Evolutionary conservation across 1,284 basidiomycete species (phyloP).

Genomic region (Leccinum subrobustum): DNA sequence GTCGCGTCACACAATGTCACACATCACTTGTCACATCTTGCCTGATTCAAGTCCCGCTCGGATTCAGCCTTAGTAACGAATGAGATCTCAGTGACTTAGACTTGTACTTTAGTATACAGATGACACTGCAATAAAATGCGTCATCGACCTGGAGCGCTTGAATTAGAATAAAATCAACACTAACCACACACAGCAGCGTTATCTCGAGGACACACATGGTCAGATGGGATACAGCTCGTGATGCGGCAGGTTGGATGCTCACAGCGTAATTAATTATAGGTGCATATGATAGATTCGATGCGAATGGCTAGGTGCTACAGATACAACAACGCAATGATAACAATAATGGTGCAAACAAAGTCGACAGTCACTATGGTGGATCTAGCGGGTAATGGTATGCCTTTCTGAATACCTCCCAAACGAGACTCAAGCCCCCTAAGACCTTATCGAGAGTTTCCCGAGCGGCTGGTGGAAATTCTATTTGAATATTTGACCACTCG

Average conservation of each 20-base stretch:
- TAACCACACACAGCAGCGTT: not conserved
- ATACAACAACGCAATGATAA: constrained; percentile 18
- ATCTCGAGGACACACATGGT: not conserved
- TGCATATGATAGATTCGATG: not conserved
- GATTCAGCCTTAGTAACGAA: too few species aligned
- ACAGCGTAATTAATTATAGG: not conserved
- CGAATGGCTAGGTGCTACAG: constrained; percentile 2
- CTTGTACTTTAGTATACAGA: not conserved
- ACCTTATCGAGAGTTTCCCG: constrained; percentile 33
- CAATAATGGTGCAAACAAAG: constrained; percentile 9
- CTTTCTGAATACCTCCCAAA: constrained; percentile 49
- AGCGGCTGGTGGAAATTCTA: constrained; percentile 29
- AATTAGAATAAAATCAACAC: not conserved
- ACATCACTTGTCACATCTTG: not conserved
- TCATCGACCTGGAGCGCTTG: not conserved
- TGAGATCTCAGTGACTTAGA: too few species aligned
- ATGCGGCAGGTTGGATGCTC: not conserved
- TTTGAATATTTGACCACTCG: constrained; percentile 30
- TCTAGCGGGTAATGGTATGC: constrained; percentile 58
- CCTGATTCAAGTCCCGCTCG: not conserved
- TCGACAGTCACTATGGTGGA: constrained; percentile 36
- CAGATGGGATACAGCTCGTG: not conserved
- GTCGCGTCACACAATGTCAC: not conserved
- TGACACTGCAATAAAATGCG: not conserved
- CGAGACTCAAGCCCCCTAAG: constrained; percentile 37